These are phyloP conservation scores for Vitis hybrid DNA, from an alignment of 177 flowering plant genomes.

Conservation along the genomic window DNA sequence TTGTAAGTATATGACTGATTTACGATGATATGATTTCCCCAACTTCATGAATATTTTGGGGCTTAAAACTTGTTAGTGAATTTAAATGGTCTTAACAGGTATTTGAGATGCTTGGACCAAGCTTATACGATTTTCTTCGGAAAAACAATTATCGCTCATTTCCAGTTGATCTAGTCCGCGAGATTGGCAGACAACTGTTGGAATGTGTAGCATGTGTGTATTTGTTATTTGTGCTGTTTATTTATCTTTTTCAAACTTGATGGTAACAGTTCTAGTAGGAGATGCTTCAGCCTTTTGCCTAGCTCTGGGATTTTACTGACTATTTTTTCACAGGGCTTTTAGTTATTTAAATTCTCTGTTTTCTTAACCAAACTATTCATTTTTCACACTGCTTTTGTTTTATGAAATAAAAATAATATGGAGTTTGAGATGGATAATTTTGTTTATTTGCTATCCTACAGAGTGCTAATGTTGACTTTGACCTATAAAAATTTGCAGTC, in stretches of 20 bases:
- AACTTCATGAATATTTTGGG: constrained; percentile 26
- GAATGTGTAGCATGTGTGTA: constrained; percentile 93
- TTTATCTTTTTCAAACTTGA: constrained; percentile 7
- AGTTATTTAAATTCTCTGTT: not conserved
- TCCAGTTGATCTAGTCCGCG: constrained; percentile 90
- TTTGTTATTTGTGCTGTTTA: constrained; percentile 26
- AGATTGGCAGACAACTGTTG: constrained; percentile 88
- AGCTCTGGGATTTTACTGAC: too few species aligned
- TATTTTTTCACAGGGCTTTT: too few species aligned
- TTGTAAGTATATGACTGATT: constrained; percentile 41
- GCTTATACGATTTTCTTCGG: constrained; percentile 82
- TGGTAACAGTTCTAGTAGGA: not conserved
- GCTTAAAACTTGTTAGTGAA: constrained; percentile 40
- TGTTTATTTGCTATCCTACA: too few species aligned
- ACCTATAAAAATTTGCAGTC: constrained; percentile 40
- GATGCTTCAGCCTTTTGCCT: too few species aligned
- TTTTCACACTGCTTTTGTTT: not conserved
- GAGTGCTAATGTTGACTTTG: not conserved
- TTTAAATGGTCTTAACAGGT: constrained; percentile 75
- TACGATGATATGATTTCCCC: constrained; percentile 38
- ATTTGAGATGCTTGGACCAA: constrained; percentile 96
- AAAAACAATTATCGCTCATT: constrained; percentile 86
- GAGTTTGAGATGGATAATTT: not conserved
- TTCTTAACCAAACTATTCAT: too few species aligned
- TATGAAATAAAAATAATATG: not conserved